Conservation (phyloP, 257 asterid genomes). For the Solanum sejunctum region DNA sequence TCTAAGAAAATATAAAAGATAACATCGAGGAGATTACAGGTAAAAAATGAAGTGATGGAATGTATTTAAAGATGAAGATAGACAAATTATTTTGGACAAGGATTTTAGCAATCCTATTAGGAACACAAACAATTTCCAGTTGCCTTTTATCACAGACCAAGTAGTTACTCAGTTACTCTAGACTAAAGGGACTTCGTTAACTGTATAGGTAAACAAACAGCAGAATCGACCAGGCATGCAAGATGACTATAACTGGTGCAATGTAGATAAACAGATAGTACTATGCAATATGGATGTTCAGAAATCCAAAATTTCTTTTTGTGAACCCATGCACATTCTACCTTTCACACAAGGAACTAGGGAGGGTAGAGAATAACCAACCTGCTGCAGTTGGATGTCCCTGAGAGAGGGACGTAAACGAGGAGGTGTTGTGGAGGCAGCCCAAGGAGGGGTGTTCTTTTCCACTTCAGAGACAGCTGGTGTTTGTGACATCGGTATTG, state of each 20-base stretch:
- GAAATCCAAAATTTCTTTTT: not conserved
- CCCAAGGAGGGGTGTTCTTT: constrained; percentile 86
- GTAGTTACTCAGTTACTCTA: not conserved
- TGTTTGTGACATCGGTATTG: constrained; percentile 43
- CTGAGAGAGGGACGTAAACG: constrained; percentile 79
- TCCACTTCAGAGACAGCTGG: constrained; percentile 52
- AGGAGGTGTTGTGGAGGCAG: constrained; percentile 72
- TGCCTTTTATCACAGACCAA: not conserved
- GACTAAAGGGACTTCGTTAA: not conserved
- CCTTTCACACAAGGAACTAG: not conserved
- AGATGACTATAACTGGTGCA: not conserved
- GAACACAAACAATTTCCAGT: not conserved
- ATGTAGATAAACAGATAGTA: not conserved
- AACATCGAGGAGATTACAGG: not conserved
- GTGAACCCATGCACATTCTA: not conserved
- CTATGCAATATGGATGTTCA: not conserved
- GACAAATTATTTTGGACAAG: not conserved
- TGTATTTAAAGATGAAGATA: not conserved
- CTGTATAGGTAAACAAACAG: not conserved
- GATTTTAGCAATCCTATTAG: not conserved
- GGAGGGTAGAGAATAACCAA: constrained; percentile 1
- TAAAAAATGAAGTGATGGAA: not conserved
- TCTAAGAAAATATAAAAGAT: not conserved
- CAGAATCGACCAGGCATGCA: not conserved
- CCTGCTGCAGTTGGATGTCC: constrained; percentile 96